Percentiles rank a stretch among this genome's conserved stretches.
phyloP scores from a whole-genome alignment of 768 basidiomycete species.

The Plicaturopsis crispa region DNA sequence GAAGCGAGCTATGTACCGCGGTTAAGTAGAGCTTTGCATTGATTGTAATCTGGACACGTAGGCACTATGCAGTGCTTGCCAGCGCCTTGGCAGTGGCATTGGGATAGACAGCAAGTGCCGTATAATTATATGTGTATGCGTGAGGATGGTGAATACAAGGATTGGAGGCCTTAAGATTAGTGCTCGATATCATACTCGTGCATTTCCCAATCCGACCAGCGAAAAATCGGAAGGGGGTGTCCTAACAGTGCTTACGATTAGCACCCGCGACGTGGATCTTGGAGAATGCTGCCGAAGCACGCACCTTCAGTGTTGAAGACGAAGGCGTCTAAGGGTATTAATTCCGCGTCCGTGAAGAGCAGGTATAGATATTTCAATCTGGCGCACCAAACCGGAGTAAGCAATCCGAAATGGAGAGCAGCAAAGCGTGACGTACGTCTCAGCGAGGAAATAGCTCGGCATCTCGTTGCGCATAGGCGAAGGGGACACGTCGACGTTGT shows the following conservation, averaged over 20 bases:
- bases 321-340: slow-evolving; percentile 43
- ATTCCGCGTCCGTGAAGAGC: slow-evolving; percentile 50
- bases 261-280: slow-evolving; percentile 20
- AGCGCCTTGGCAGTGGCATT: too few relatives aligned
- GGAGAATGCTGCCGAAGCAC: slow-evolving; percentile 14
- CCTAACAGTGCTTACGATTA: slow-evolving; percentile 23
- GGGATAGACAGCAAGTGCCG: too few relatives aligned
- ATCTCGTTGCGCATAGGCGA: slow-evolving; percentile 34
- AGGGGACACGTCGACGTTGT: slow-evolving; percentile 24
- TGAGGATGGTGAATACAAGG: too few relatives aligned
- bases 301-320: slow-evolving; percentile 67
- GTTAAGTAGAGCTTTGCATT: too few relatives aligned
- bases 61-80: too few relatives aligned
- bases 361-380: slow-evolving; percentile 56
- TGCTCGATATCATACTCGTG: slow-evolving; percentile 12
- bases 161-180: too few relatives aligned
- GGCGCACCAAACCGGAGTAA: not conserved
- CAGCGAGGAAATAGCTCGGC: slow-evolving; percentile 42
- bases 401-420: not conserved
- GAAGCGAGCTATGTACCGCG: too few relatives aligned
- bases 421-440: slow-evolving; percentile 12
- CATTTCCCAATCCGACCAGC: slow-evolving; percentile 17
- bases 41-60: too few relatives aligned
- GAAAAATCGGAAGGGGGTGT: slow-evolving; percentile 26
- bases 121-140: too few relatives aligned